A percentile compares a stretch with the other conserved stretches of the same genome.
These are phyloP conservation scores for Falciphora oryzae DNA, from an alignment of 2,329 filamentous ascomycete genomes.

Conservation along the genomic window DNA sequence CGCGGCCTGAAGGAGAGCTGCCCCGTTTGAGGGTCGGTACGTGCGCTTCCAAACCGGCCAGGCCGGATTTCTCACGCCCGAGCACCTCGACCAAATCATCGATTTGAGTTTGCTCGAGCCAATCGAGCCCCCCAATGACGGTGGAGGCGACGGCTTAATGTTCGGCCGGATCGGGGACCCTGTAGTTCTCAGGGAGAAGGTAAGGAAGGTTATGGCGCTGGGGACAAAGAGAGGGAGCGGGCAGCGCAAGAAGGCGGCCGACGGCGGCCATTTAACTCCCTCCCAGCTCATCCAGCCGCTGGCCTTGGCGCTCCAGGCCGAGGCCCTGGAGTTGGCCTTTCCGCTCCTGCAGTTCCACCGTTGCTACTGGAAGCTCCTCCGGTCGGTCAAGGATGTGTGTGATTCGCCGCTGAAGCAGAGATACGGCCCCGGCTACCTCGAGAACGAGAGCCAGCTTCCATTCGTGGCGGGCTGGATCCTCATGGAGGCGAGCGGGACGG, in stretches of 20 bases:
- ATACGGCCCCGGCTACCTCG: conserved; percentile 29
- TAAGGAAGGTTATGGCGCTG: background rate
- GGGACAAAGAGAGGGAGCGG: conserved; percentile 7
- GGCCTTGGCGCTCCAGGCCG: conserved; percentile 27
- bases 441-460: conserved; percentile 32
- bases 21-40: conserved; percentile 27
- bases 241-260: conserved; percentile 14
- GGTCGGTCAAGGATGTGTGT: conserved; percentile 24
- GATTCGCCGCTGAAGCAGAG: conserved; percentile 25
- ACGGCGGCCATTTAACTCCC: conserved; percentile 13
- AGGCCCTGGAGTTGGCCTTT: conserved; percentile 31
- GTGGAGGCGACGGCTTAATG: background rate
- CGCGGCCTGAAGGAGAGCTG: conserved; percentile 25
- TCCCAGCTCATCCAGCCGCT: conserved; percentile 27
- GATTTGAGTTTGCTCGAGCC: conserved; percentile 22
- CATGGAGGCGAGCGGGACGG: conserved; percentile 19
- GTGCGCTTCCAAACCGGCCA: conserved; percentile 7
- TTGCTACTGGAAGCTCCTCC: conserved; percentile 33
- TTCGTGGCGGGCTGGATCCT: conserved; percentile 36
- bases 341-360: conserved; percentile 37
- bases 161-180: background rate
- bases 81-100: conserved; percentile 28
- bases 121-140: background rate
- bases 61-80: conserved; percentile 2
- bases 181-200: conserved; percentile 5